Evolutionary conservation across 345 rosid genomes (phyloP), one percentile per base, ranked within the genome.

Genomic region (Aquilaria sinensis): DNA sequence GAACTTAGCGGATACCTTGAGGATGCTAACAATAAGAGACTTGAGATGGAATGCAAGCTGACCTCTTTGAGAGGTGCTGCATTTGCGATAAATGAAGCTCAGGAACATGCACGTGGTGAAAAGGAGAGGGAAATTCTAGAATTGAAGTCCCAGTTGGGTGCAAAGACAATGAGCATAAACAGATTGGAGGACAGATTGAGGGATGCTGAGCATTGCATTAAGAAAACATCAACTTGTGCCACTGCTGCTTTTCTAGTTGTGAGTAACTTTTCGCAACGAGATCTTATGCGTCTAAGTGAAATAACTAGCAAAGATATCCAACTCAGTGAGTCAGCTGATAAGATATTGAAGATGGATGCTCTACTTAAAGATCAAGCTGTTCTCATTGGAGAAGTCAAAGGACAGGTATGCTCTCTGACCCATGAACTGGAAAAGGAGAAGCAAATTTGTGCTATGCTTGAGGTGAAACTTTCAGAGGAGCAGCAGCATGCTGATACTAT

Each of bases 21-120:
- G 81, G 93, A 90, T 72, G 95, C 96, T 67, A 85, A 75, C 64
- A 67, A 73, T 56, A 88, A 84, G 72, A 76, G 71, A 74, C 68
- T 67, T 71, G 87, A 90, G 67, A 74, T 90, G 67, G 96, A 94
- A 60, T 77, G 75, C 75, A 88, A 85, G 95, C 79, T 94, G 72
- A 79, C 77, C 74, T 85, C 99, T 74, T 78, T 94, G 74, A 81
- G 88, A 77, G 89, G 88, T 48, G 99, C 97, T 61, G 83, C 95
- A 58, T 48, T 90, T 62, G 88, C 80, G 31, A 86, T 94, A 37
- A 85, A 81, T 64, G 97, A 90, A 86, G 89, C 96, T 48, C 89
- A 88, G 62, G 90, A 82, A 81, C 89, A 78, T 72, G 97, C 86
- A 68, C 83, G 80, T 73, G 69, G 71, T 63, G 92, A 86, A 71